Base-by-base conservation (phyloP, 2,329 filamentous ascomycete genomes). In the Colletotrichum sp. region DNA sequence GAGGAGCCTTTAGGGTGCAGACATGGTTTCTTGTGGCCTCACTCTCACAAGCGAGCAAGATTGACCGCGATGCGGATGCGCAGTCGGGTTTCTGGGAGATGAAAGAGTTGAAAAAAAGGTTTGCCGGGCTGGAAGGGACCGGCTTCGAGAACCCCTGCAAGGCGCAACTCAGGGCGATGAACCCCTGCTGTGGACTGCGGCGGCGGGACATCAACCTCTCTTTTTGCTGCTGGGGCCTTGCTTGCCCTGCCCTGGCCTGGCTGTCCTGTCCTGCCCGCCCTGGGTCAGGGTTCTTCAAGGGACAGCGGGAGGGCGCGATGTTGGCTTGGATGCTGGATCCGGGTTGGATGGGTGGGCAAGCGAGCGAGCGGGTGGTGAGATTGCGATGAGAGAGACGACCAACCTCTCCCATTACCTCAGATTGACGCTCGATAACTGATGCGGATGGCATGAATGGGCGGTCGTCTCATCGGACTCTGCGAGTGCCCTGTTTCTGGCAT, bases 11-110 rank as follows among this genome's bases (percentile, higher is more conserved):
- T 39, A 39, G 36, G 36, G 15, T 39, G 36, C 36, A 43, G 70
- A 65, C 64, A 68, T 75, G 55, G 43, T 52, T 52, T n/a, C 43
- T 7, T 52, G 43, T 52, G n/a, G 30, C 69, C 63, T 72, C 36
- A 67, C 68, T 48, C 30, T 52, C n/a, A 7, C 52, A 71, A 75
- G 67, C 72, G 67, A 71, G 67, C 32, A 63, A 55, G 63, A 66
- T 66, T 71, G 34, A 48, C 48, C 30, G 72, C 59, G 60, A 36
- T 28, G 21, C 57, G 57, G 57, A 28, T 28, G 28, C 15, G 16
- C 57, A 60, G 24, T 60, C 24, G 57, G 16, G 26, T n/a, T 52
- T 52, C 43, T 52, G 71, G 32, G 67, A 43, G 60, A 43, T 52
- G 67, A 69, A 65, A 66, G 28, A 69, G 52, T 18, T 16, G 55